phyloP scores from a whole-genome alignment of 148 eudicot genomes.

The Amaranthus cruentus region DNA sequence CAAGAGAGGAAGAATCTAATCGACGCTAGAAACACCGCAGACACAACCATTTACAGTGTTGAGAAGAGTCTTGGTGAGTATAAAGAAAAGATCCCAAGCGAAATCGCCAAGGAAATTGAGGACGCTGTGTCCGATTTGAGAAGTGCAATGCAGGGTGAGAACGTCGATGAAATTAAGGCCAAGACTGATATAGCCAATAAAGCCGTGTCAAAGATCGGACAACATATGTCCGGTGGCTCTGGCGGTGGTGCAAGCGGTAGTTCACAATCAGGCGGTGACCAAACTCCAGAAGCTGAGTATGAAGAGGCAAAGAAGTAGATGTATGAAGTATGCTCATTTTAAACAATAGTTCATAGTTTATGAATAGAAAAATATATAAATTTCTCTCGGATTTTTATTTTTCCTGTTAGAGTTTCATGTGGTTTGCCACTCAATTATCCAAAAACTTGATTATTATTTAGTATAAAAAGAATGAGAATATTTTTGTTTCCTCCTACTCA shows the following conservation, averaged over 20 bases:
- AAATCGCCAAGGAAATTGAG: conserved; percentile 71
- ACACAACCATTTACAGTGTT: conserved; percentile 82
- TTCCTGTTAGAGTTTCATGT: conserved; percentile 4
- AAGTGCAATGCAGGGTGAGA: conserved; percentile 49
- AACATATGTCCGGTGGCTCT: conserved; percentile 67
- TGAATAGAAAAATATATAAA: conserved; percentile 13
- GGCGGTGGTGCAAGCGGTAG: conserved; percentile 42
- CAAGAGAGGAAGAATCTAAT: conserved; percentile 74
- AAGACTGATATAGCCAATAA: conserved; percentile 84
- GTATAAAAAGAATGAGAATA: conserved; percentile 5
- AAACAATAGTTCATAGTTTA: conserved; percentile 11
- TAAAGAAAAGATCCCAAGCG: conserved; percentile 68
- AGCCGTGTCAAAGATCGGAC: conserved; percentile 89
- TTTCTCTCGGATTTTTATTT: conserved; percentile 21
- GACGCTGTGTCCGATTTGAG: conserved; percentile 70
- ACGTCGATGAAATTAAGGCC: conserved; percentile 67
- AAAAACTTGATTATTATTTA: conserved; percentile 1
- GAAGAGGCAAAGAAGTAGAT: conserved; percentile 84
- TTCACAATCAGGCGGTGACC: conserved; percentile 48
- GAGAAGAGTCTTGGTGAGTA: conserved; percentile 85
- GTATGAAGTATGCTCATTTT: neutral
- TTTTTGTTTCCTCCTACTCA: neutral
- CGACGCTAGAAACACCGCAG: conserved; percentile 74
- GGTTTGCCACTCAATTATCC: conserved; percentile 5
- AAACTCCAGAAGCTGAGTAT: conserved; percentile 86